Evolutionary conservation across 805 yeast species (phyloP), one percentile per base, ranked within the genome.

Genomic region (Metschnikowia reukaufii): DNA sequence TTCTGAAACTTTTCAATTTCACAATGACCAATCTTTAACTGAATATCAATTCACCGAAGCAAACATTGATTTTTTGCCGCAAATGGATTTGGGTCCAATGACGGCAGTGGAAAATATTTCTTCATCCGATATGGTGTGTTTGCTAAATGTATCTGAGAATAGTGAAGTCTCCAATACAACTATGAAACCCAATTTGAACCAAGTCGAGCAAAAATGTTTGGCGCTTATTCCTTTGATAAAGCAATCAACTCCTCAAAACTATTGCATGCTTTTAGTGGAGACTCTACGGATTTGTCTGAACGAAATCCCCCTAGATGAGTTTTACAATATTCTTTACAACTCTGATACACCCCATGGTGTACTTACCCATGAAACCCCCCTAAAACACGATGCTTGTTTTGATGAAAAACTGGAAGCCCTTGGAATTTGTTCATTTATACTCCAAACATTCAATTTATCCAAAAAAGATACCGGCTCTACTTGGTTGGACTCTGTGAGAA

Each of bases 251-350:
- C 66, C 66, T 3, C 57, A 66, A 17, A 65, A 67, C 39, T 61
- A 69, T 34, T 62, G 67, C 48, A 54, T 51, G 25, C 68, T 56
- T 50, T 54, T 70, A 33, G 52, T 70, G 34, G 50, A 52, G 2
- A 48, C 68, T 4, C 47, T 70, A 9, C 45, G 50, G 31, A 61
- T 59, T 35, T 36, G 63, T 15, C 60, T 59, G 29, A 47, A 58
- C 7, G 64, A 65, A 6, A 44, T 67, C 9, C 66, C 73, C 1
- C 48, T 71, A 23, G 76, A 71, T 49, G 74, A 71, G 46, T 71
- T 71, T 50, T 72, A 50, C 68, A 67, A 47, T 51, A 16, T 19
- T 29, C 12, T 18, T 18, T 34, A 16, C 25, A 21, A 13, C 21
- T 29, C 55, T 3, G 40, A 47, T 16, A 30, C 36, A 15, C n/a